These are phyloP conservation scores for Volvariella surrecta DNA, from an alignment of 1,284 basidiomycete species.

Conservation along the genomic window DNA sequence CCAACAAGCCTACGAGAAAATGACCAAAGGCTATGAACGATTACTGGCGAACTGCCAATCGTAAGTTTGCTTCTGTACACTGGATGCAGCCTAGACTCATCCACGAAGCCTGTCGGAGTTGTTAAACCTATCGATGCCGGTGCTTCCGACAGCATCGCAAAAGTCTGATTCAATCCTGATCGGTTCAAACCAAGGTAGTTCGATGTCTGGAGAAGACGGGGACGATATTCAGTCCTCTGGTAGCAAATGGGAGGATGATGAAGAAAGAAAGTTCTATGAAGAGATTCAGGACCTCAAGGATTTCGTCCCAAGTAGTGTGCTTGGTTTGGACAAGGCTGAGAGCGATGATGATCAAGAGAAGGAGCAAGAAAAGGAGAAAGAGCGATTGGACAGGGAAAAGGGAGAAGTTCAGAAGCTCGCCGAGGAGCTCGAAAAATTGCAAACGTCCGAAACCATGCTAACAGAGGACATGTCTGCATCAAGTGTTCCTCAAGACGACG, in stretches of 20 bases:
- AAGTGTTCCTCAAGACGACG: constrained; percentile 23
- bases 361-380: constrained; percentile 42
- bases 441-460: constrained; percentile 19
- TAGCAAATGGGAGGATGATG: constrained; percentile 98
- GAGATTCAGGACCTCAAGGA: constrained; percentile 89
- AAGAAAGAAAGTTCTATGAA: constrained; percentile 92
- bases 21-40: constrained; percentile 93
- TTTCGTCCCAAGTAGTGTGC: constrained; percentile 80
- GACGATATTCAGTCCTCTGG: constrained; percentile 49
- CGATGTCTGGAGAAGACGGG: constrained; percentile 38
- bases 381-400: constrained; percentile 45
- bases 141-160: constrained; percentile 72
- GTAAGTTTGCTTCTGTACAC: constrained; percentile 40
- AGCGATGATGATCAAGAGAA: constrained; percentile 24
- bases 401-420: constrained; percentile 63
- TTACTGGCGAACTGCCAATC: constrained; percentile 79
- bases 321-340: constrained; percentile 66
- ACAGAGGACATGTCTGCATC: constrained; percentile 12
- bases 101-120: constrained; percentile 75
- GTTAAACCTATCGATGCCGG: constrained; percentile 74
- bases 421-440: constrained; percentile 55
- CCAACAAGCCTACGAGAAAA: constrained; percentile 97
- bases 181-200: constrained; percentile 39
- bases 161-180: constrained; percentile 76
- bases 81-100: background rate